Evolutionary conservation across 805 yeast genomes (phyloP).

Genomic region (Candida xyloterini): DNA sequence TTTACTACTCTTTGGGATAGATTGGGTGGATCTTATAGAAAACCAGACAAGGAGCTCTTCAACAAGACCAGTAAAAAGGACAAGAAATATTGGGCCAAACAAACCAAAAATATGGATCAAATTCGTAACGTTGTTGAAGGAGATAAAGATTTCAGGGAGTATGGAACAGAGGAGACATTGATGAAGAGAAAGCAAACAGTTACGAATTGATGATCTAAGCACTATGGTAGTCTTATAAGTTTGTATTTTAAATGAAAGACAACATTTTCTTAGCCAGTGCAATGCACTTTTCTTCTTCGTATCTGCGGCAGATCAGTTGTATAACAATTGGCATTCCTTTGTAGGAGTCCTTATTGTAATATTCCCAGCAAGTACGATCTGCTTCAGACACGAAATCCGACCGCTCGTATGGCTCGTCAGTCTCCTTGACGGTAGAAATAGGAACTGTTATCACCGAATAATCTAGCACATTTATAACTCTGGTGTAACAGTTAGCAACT

Average conservation of each 20-base stretch:
- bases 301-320: conserved; percentile 53
- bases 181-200: conserved; percentile 20
- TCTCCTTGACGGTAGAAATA: conserved; percentile 37
- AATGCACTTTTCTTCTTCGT: conserved; percentile 57
- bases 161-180: conserved; percentile 47
- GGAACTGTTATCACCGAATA: conserved; percentile 46
- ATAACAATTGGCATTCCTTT: conserved; percentile 54
- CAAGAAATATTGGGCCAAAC: conserved; percentile 63
- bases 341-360: conserved; percentile 45
- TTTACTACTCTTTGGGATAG: conserved; percentile 98
- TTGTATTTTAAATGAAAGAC: neutral
- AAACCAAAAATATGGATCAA: conserved; percentile 69
- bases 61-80: conserved; percentile 58
- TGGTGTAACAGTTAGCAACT: conserved; percentile 50
- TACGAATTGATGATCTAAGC: conserved; percentile 5
- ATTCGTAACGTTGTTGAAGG: conserved; percentile 83
- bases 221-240: neutral
- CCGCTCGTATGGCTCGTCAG: conserved; percentile 35
- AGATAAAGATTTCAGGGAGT: conserved; percentile 70
- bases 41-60: conserved; percentile 85
- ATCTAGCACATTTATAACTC: conserved; percentile 52
- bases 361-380: conserved; percentile 37
- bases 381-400: conserved; percentile 27
- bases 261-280: conserved; percentile 31
- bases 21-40: conserved; percentile 87